phyloP scores from a whole-genome alignment of 78 protist species.

The Emiliania huxleyi region DNA sequence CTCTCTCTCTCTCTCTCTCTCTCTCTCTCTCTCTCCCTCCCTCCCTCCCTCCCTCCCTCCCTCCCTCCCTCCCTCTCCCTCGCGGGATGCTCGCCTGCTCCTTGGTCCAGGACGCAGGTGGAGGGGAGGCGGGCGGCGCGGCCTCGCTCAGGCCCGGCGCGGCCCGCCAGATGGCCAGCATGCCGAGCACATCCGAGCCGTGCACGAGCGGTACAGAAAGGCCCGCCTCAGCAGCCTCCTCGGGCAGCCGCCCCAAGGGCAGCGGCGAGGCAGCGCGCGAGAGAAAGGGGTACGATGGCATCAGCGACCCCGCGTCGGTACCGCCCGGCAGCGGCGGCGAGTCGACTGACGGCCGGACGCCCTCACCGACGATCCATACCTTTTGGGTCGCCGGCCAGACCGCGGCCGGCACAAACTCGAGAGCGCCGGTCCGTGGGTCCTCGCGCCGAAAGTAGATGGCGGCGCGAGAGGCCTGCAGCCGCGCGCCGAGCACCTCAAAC shows the following conservation, averaged over 20 bases:
- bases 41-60: no score
- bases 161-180: not conserved
- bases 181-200: not conserved
- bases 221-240: not conserved
- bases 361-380: not conserved
- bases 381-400: not conserved
- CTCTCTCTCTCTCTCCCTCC: no score
- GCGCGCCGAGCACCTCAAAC: not conserved
- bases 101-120: no score
- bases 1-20: no score
- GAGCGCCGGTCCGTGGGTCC: not conserved
- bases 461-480: not conserved
- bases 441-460: not conserved
- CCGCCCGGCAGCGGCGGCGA: not conserved
- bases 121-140: no score
- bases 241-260: not conserved
- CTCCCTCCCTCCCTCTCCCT: no score
- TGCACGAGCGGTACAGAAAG: not conserved
- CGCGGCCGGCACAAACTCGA: not conserved
- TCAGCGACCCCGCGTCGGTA: not conserved
- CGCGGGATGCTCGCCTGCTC: no score
- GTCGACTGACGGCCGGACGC: not conserved
- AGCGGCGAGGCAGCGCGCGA: not conserved
- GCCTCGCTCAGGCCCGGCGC: no score
- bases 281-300: not conserved